phyloP scores from a whole-genome alignment of 2,329 filamentous ascomycete genomes.

The Raffaelea ambrosiae region DNA sequence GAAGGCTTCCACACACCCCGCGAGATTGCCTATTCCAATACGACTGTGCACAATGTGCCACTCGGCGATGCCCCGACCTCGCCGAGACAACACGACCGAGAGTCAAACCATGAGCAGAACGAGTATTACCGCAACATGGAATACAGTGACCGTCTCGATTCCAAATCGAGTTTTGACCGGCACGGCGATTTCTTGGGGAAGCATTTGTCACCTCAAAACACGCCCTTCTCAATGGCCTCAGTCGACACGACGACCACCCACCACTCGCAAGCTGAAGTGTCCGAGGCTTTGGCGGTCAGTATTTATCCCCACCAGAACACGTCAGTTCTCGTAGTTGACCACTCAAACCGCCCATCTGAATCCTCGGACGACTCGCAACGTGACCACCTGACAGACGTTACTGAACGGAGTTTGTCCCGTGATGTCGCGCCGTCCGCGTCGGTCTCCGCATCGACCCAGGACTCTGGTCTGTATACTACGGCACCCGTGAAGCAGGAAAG shows the following conservation, averaged over 20 bases:
- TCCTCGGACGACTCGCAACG: conserved; percentile 23
- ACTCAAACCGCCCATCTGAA: conserved; percentile 42
- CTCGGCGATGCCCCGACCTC: too few relatives aligned
- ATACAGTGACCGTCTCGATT: conserved; percentile 10
- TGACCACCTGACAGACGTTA: conserved; percentile 8
- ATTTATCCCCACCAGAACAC: conserved; percentile 58
- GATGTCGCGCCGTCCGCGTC: not conserved
- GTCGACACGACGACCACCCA: conserved; percentile 48
- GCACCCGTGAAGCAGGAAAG: not conserved
- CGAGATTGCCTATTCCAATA: too few relatives aligned
- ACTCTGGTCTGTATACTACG: not conserved
- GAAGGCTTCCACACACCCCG: not conserved
- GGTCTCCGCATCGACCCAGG: conserved; percentile 8
- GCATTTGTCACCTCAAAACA: conserved; percentile 46
- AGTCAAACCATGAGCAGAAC: conserved; percentile 21
- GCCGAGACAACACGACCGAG: conserved; percentile 22
- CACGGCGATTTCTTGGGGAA: conserved; percentile 47
- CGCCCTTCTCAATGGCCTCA: conserved; percentile 54
- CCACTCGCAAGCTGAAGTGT: conserved; percentile 47
- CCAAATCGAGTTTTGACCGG: conserved; percentile 34
- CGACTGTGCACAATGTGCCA: too few relatives aligned
- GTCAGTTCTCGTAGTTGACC: conserved; percentile 52
- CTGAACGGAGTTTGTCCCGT: conserved; percentile 4
- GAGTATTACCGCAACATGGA: not conserved
- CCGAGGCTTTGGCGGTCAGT: conserved; percentile 53